Evolutionary conservation across 768 basidiomycete species (phyloP).

Genomic region (Boletellus ananas): DNA sequence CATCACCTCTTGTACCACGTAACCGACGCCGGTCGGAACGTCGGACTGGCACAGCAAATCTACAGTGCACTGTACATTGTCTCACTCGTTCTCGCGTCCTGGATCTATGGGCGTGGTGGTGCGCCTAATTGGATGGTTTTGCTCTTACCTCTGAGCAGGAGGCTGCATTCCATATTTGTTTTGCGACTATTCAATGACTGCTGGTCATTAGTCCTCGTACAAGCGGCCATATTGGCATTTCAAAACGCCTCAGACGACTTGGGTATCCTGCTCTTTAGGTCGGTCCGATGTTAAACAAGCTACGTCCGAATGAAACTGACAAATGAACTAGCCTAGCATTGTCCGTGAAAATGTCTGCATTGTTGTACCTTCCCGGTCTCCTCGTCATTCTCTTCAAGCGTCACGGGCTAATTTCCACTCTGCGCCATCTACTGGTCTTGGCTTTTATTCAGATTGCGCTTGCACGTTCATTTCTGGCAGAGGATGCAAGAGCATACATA

Average conservation of each 20-base stretch:
- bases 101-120: slow-evolving; percentile 61
- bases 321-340: slow-evolving; percentile 44
- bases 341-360: slow-evolving; percentile 92
- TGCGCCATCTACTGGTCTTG: slow-evolving; percentile 45
- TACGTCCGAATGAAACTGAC: background rate
- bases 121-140: slow-evolving; percentile 71
- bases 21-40: slow-evolving; percentile 56
- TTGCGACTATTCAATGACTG: slow-evolving; percentile 95
- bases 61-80: slow-evolving; percentile 72
- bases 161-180: slow-evolving; percentile 90
- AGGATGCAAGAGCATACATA: slow-evolving; percentile 62
- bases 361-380: slow-evolving; percentile 88
- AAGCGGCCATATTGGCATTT: slow-evolving; percentile 65
- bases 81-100: slow-evolving; percentile 60
- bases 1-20: slow-evolving; percentile 67
- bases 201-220: slow-evolving; percentile 68
- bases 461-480: slow-evolving; percentile 65
- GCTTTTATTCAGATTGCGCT: slow-evolving; percentile 50
- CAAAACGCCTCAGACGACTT: slow-evolving; percentile 55
- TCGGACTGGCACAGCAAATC: slow-evolving; percentile 68
- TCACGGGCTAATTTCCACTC: slow-evolving; percentile 51
- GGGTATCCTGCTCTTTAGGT: slow-evolving; percentile 75
- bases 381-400: slow-evolving; percentile 79
- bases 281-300: slow-evolving; percentile 17
- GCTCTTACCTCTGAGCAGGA: slow-evolving; percentile 81